Evolutionary conservation across 164 flowering plant species (phyloP), one percentile per base, ranked within the genome.

Genomic region (Vitis labrusca): DNA sequence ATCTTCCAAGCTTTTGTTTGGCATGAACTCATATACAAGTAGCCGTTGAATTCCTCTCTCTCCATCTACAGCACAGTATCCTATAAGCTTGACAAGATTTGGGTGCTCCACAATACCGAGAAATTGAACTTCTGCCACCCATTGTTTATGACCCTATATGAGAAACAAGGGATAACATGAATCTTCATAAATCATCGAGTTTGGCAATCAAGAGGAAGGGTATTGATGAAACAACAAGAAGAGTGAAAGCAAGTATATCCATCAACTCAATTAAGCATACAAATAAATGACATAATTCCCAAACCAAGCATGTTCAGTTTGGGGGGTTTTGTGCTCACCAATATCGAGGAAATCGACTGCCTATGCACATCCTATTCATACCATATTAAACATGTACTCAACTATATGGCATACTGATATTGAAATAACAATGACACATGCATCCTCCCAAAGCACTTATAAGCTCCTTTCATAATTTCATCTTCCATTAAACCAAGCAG

Each of bases 51-150:
- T 74, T 49, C 78, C 78, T 74, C 73, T 71, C 52, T 72, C 76
- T 8, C 76, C 77, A 65, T 80, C 76, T 30, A 59, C 69, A 30
- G 76, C 70, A 54, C 83, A 80, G 62, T 80, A 80, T 9, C 80
- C 80, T 49, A 80, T 44, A n/a, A 77, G 76, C 37, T 80, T 79
- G 29, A 80, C 83, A 8, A 80, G 76, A 69, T 80, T 80, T 13
- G 78, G 78, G 67, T 80, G 78, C 49, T 80, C 76, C 30, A 80
- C 73, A 55, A 77, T 68, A 44, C 80, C 73, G 7, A 77, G 80
- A 63, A 74, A 77, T 49, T 77, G 78, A 52, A 77, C 74, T 71
- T 80, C 83, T 11, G 80, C 60, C 17, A 79, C 63, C 82, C 82
- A 79, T 67, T 85, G 74, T 59, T 76, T 76, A 32, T 79, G 82